These are phyloP conservation scores for Uronychia setigera DNA, from an alignment of 73 alveolate species.

Conservation along the genomic window DNA sequence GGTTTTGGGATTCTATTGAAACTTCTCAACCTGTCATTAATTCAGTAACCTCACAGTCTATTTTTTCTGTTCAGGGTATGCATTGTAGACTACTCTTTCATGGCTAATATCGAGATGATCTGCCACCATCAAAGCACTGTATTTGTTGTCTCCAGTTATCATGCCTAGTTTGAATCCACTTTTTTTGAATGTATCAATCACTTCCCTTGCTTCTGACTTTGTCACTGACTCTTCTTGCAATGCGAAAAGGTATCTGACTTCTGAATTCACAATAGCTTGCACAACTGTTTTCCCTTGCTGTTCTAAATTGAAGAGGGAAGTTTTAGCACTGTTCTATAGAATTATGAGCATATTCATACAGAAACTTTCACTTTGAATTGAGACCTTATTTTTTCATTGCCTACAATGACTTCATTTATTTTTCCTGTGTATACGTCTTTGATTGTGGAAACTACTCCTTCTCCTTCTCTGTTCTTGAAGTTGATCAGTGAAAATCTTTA, in stretches of 20 bases:
- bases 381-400: constrained; percentile 54
- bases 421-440: constrained; percentile 9
- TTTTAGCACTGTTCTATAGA: constrained; percentile 6
- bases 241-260: constrained; percentile 54
- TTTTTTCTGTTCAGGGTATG: constrained; percentile 81
- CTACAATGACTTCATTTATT: constrained; percentile 29
- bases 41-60: constrained; percentile 35
- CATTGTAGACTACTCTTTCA: constrained; percentile 67
- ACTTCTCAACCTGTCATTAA: not conserved
- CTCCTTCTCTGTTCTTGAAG: constrained; percentile 72
- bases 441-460: constrained; percentile 60
- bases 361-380: constrained; percentile 13
- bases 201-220: constrained; percentile 60
- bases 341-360: not conserved
- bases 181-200: constrained; percentile 38
- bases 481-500: constrained; percentile 18
- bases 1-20: too few species aligned
- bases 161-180: constrained; percentile 62
- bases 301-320: constrained; percentile 38
- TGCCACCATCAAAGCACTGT: constrained; percentile 76
- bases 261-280: constrained; percentile 49
- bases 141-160: constrained; percentile 87
- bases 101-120: constrained; percentile 62
- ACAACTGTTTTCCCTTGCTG: constrained; percentile 77
- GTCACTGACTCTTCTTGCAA: constrained; percentile 63